Percentiles rank a stretch among this genome's conserved stretches.
These are phyloP conservation scores for Leptographium galeiforme DNA, from an alignment of 2,329 filamentous ascomycete genomes.

Conservation along the genomic window DNA sequence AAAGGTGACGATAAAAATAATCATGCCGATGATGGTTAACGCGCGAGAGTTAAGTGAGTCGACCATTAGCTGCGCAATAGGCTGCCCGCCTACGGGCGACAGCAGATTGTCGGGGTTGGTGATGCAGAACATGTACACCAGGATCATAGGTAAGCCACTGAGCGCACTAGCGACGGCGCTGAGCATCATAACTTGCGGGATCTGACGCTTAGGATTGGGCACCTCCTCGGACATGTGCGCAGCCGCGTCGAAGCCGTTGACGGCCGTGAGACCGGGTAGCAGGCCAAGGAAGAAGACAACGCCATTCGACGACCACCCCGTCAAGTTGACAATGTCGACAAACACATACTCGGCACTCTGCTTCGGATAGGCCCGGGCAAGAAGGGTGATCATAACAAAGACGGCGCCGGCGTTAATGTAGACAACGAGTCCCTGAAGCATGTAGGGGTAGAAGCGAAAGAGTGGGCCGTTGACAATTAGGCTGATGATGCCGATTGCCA, in stretches of 20 bases:
- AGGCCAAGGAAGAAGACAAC: conserved; percentile 3
- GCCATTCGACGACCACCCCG: conserved; percentile 3
- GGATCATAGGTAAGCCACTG: neutral
- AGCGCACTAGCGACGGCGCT: neutral
- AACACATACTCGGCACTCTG: neutral
- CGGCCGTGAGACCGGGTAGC: neutral
- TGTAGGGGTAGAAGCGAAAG: neutral
- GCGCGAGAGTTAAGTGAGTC: conserved; percentile 1
- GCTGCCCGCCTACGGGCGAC: neutral
- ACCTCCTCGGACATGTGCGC: conserved; percentile 1
- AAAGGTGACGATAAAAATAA: neutral
- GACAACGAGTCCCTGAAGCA: neutral
- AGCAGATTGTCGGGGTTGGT: conserved; percentile 1
- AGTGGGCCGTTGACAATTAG: neutral
- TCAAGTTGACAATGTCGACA: conserved; percentile 1
- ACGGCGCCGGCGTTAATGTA: conserved; percentile 2
- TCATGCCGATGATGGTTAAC: neutral
- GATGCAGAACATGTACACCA: conserved; percentile 6
- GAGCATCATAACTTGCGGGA: conserved; percentile 2
- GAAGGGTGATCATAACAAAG: neutral
- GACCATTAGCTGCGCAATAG: conserved; percentile 1
- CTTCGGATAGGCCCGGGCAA: neutral
- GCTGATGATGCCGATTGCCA: neutral
- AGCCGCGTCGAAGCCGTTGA: conserved; percentile 1
- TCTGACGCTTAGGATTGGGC: neutral